Evolutionary conservation across 1,284 basidiomycete genomes (phyloP).

Genomic region (Heliocybe sulcata): DNA sequence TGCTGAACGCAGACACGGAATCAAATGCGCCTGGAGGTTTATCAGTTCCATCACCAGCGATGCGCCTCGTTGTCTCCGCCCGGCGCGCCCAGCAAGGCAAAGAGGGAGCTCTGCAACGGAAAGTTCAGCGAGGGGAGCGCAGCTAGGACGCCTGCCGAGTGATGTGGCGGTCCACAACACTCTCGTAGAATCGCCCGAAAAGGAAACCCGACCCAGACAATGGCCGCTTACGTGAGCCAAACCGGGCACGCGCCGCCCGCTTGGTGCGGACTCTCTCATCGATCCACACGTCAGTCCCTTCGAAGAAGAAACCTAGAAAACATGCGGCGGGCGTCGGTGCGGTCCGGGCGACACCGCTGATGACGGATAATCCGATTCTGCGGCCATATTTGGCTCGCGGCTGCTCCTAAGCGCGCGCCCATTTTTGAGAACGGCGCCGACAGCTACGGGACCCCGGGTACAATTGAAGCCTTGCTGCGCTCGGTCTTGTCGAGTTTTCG

Average conservation of each 20-base stretch:
- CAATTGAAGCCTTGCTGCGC: no score
- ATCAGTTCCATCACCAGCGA: background rate
- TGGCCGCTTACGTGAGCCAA: background rate
- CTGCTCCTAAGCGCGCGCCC: slow-evolving; percentile 6
- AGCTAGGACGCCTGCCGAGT: background rate
- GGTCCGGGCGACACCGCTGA: slow-evolving; percentile 5
- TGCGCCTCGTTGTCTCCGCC: background rate
- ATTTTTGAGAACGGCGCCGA: slow-evolving; percentile 1
- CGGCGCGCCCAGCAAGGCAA: background rate
- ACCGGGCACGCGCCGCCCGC: background rate
- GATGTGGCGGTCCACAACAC: background rate
- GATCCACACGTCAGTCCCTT: background rate
- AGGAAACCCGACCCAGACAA: background rate
- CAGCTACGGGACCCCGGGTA: background rate
- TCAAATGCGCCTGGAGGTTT: background rate
- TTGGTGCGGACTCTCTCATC: background rate
- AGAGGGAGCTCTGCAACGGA: background rate
- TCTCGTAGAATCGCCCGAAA: background rate
- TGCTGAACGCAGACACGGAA: background rate
- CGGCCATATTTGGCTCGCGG: slow-evolving; percentile 3
- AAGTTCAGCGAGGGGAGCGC: background rate
- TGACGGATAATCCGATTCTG: background rate
- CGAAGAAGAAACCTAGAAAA: slow-evolving; percentile 1
- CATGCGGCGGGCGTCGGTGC: slow-evolving; percentile 9
- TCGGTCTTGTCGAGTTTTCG: no score